Percentiles rank a stretch among this genome's conserved stretches.
phyloP scores from a whole-genome alignment of 768 basidiomycete species.

The Auriscalpium orientale region DNA sequence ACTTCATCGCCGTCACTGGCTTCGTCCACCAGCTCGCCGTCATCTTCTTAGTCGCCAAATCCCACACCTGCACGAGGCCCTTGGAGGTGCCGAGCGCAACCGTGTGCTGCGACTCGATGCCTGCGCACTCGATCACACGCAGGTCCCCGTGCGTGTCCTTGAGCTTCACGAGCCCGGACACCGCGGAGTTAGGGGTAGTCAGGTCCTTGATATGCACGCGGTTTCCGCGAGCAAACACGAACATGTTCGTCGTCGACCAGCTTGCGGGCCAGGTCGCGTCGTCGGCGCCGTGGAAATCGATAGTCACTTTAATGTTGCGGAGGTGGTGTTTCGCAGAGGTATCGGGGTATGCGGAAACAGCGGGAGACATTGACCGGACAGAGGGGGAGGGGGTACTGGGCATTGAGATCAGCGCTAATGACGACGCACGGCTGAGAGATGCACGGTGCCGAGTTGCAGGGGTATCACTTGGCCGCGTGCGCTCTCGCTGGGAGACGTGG shows the following conservation, averaged over 20 bases:
- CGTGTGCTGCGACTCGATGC: slow-evolving; percentile 25
- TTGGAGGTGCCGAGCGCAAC: slow-evolving; percentile 56
- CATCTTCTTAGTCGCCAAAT: slow-evolving; percentile 48
- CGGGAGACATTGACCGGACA: slow-evolving; percentile 9
- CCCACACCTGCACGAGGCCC: slow-evolving; percentile 70
- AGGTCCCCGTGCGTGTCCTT: slow-evolving; percentile 39
- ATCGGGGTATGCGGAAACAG: slow-evolving; percentile 1
- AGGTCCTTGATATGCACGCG: slow-evolving; percentile 47
- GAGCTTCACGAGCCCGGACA: slow-evolving; percentile 44
- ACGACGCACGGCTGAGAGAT: slow-evolving; percentile 1
- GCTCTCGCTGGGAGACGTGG: too few species aligned
- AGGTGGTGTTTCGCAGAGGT: slow-evolving; percentile 8
- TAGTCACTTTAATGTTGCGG: slow-evolving; percentile 5
- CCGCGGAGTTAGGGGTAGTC: slow-evolving; percentile 24
- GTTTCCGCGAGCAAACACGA: slow-evolving; percentile 48
- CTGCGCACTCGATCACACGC: slow-evolving; percentile 34
- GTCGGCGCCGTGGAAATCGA: slow-evolving; percentile 11
- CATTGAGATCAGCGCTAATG: background rate
- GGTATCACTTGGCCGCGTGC: background rate
- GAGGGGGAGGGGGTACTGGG: background rate
- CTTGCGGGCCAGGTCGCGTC: slow-evolving; percentile 23
- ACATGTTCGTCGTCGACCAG: slow-evolving; percentile 36
- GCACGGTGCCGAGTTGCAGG: slow-evolving; percentile 1
- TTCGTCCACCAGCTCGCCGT: slow-evolving; percentile 49
- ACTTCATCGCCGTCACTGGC: slow-evolving; percentile 56